These are phyloP conservation scores for Phaeophleospora eucalypticola DNA, from an alignment of 2,329 filamentous ascomycete genomes.

Conservation along the genomic window DNA sequence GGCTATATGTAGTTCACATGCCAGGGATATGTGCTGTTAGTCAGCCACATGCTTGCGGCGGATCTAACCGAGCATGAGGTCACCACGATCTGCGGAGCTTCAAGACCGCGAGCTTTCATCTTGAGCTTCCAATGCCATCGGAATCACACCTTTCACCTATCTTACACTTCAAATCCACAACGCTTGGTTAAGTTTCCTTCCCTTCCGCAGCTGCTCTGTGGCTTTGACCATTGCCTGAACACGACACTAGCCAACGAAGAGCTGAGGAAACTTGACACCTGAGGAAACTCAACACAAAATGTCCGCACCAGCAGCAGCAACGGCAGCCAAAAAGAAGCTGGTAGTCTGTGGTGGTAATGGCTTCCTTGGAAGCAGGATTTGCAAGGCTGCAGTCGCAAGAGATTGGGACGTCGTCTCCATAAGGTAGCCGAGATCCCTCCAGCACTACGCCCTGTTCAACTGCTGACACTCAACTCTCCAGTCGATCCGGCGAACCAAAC, in stretches of 20 bases:
- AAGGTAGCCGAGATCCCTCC: slow-evolving; percentile 54
- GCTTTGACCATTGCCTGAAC: too few relatives aligned
- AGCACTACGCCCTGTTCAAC: neutral
- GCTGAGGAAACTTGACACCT: too few relatives aligned
- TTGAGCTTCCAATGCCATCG: neutral
- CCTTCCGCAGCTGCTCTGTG: too few relatives aligned
- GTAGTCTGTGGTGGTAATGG: slow-evolving; percentile 92
- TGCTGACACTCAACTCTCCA: slow-evolving; percentile 36
- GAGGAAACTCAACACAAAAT: slow-evolving; percentile 4
- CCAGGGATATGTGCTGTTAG: neutral
- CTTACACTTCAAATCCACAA: too few relatives aligned
- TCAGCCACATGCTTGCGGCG: neutral
- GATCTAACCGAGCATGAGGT: neutral
- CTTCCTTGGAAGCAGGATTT: slow-evolving; percentile 81
- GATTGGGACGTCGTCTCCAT: slow-evolving; percentile 92
- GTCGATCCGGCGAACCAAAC: slow-evolving; percentile 82
- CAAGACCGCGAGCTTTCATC: too few relatives aligned
- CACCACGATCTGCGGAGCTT: neutral
- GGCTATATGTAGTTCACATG: too few relatives aligned
- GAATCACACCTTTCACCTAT: too few relatives aligned
- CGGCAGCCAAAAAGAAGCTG: slow-evolving; percentile 61
- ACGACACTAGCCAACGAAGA: too few relatives aligned
- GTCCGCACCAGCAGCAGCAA: slow-evolving; percentile 17
- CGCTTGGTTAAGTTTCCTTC: too few relatives aligned
- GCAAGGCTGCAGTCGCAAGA: slow-evolving; percentile 77